A percentile compares a stretch with the other conserved stretches of the same genome.
Evolutionary conservation across 495 filamentous ascomycete species (phyloP).

Genomic region (Trichocladium antarcticum): DNA sequence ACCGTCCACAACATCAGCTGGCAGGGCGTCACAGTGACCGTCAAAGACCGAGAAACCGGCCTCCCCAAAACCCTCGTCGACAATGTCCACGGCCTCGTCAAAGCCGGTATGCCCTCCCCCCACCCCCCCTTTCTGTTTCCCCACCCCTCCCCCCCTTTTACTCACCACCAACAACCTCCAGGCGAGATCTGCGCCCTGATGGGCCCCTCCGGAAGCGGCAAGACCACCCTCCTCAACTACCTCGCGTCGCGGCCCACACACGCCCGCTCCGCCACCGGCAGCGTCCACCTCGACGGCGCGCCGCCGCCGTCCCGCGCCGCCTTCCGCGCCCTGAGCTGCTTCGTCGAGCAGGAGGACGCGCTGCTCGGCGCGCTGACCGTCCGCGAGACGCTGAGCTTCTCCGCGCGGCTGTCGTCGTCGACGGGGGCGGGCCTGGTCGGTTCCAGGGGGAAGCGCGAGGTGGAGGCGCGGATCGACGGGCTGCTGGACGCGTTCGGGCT

Average conservation of each 20-base stretch:
- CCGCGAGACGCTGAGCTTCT: constrained; percentile 63
- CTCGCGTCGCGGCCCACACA: constrained; percentile 59
- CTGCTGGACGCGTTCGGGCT: constrained; percentile 74
- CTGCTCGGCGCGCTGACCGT: constrained; percentile 70
- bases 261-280: constrained; percentile 17
- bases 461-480: constrained; percentile 68
- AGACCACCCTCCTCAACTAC: constrained; percentile 66
- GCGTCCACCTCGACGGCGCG: constrained; percentile 48
- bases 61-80: constrained; percentile 44
- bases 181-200: constrained; percentile 66
- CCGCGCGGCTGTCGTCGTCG: constrained; percentile 47
- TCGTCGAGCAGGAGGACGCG: constrained; percentile 80
- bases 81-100: constrained; percentile 41
- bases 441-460: constrained; percentile 41
- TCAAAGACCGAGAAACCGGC: constrained; percentile 57
- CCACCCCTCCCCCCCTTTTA: not conserved
- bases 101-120: constrained; percentile 29
- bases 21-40: constrained; percentile 50
- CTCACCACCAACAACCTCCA: constrained; percentile 13
- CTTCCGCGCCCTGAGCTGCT: constrained; percentile 48
- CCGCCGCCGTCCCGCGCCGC: constrained; percentile 21
- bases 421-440: too few relatives aligned
- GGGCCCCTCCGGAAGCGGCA: constrained; percentile 66
- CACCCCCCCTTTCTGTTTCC: not conserved
- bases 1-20: constrained; percentile 44